Evolutionary conservation across 768 basidiomycete species (phyloP).

Genomic region (Hypholoma fasciculare): DNA sequence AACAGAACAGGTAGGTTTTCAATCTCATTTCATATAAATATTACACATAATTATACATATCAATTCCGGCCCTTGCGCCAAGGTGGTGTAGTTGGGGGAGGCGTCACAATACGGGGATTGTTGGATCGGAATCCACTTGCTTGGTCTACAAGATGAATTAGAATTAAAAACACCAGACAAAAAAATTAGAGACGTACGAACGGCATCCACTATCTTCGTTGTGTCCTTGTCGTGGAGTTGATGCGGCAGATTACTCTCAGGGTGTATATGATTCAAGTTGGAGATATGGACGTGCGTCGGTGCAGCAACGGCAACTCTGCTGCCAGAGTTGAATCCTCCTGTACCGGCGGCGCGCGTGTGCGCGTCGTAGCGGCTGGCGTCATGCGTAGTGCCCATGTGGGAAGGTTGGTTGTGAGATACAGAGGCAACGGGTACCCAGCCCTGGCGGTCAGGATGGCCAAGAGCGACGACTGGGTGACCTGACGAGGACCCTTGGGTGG

Average conservation of each 20-base stretch:
- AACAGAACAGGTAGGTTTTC: not conserved
- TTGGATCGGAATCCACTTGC: not conserved
- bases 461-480: not conserved
- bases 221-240: not conserved
- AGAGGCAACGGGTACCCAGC: not conserved
- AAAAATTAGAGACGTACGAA: not conserved
- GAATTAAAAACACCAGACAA: not conserved
- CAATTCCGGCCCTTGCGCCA: not conserved
- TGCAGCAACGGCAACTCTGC: not conserved
- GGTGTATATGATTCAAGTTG: not conserved
- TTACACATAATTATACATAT: no score
- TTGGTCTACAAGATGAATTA: not conserved
- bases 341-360: not conserved
- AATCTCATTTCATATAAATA: not conserved
- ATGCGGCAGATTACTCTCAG: not conserved
- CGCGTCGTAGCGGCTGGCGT: not conserved
- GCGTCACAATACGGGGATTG: not conserved
- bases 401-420: not conserved
- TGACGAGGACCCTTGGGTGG: not conserved
- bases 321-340: not conserved
- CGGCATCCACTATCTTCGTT: not conserved
- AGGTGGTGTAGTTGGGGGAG: not conserved
- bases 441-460: not conserved
- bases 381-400: not conserved
- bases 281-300: not conserved